Evolutionary conservation across 306 rosid genomes (phyloP), one percentile per base, ranked within the genome.

Genomic region (Cajanus cajan): DNA sequence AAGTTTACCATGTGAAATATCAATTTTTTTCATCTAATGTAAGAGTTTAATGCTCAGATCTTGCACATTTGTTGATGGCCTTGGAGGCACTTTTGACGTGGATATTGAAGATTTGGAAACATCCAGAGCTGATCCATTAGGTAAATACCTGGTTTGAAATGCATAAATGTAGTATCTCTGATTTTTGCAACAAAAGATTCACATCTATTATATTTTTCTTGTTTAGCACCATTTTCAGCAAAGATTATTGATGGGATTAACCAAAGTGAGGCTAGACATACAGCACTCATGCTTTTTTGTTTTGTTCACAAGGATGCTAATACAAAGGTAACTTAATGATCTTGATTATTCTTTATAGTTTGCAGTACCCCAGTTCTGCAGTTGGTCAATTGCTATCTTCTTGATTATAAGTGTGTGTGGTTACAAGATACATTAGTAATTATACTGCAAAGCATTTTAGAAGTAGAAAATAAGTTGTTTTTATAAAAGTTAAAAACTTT

Each of bases 171-270:
- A n/a, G 14, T 25, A 14, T 77, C 76, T 54, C 61, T 70, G 63
- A 18, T 68, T 68, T 43, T 13, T 76, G 24, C 52, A 43, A 71
- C 65, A 43, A 59, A 82, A 41, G 54, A 76, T 70, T 77, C 48
- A 72, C 57, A 14, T 71, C 18, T 79, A 39, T 69, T 52, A 3
- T 68, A 39, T 82, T 31, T 82, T 71, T 84, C 73, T 54, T 78
- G 51, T 74, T 64, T 74, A 94, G 98, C 96, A 22, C 91, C 87
- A 61, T 85, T 92, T 45, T 86, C 93, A 4, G 93, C 96, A 1
- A 85, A 72, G 84, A 78, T 94, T 67, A 88, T 92, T 74, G 98
- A 94, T 37, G 97, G 98, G 52, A 94, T 94, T 40, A 94, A 94
- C 82, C 93, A 80, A 87, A 92, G 87, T 16, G 85, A 77, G 16